Conservation (phyloP, 805 yeast genomes). For the Scheffersomyces spartinae region DNA sequence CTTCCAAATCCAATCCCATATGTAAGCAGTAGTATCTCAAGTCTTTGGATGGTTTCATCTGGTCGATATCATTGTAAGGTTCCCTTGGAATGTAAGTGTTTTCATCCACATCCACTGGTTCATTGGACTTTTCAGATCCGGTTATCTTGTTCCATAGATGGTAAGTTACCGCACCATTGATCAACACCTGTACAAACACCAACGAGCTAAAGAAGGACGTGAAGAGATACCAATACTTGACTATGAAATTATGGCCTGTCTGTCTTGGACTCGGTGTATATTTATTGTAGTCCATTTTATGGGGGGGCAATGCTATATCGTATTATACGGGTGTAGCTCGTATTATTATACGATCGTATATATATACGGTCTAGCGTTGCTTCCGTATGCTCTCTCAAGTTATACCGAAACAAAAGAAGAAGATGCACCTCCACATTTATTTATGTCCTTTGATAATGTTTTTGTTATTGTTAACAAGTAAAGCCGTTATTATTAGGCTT, state of each 20-base stretch:
- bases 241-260: conserved; percentile 11
- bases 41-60: conserved; percentile 38
- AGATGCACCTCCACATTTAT: too few relatives aligned
- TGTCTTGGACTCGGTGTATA: too few relatives aligned
- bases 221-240: conserved; percentile 10
- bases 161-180: conserved; percentile 16
- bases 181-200: conserved; percentile 14
- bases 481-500: too few relatives aligned
- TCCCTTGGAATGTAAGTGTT: conserved; percentile 17
- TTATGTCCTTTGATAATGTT: too few relatives aligned
- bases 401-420: too few relatives aligned
- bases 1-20: conserved; percentile 47
- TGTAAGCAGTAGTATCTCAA: conserved; percentile 58
- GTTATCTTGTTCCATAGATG: conserved; percentile 17
- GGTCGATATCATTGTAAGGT: conserved; percentile 23
- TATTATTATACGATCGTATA: too few relatives aligned
- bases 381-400: too few relatives aligned
- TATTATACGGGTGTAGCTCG: too few relatives aligned
- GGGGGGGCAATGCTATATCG: too few relatives aligned
- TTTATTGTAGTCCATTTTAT: too few relatives aligned
- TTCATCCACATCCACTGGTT: conserved; percentile 10
- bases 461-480: too few relatives aligned
- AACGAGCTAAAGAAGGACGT: conserved; percentile 17
- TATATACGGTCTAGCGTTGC: too few relatives aligned
- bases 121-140: conserved; percentile 18